Percentiles rank a stretch among this genome's conserved stretches.
These are phyloP conservation scores for Leavenworthia alabamica DNA, from an alignment of 345 rosid species.

Conservation along the genomic window DNA sequence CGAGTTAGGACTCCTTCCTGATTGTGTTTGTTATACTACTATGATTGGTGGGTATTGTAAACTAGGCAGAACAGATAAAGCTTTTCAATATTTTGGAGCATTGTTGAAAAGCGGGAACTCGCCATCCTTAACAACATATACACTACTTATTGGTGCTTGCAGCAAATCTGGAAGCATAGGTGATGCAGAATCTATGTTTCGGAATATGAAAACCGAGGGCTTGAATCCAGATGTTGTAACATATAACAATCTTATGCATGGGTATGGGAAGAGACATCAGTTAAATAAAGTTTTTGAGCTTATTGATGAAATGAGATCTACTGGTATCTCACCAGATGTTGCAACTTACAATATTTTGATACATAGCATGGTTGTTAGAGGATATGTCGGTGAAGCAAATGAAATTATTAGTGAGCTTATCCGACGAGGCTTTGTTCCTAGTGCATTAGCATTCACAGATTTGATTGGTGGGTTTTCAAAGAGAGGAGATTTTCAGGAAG, in stretches of 20 bases:
- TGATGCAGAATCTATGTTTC: conserved; percentile 34
- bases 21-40: conserved; percentile 40
- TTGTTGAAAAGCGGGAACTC: conserved; percentile 38
- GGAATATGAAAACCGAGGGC: conserved; percentile 26
- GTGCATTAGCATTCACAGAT: conserved; percentile 42
- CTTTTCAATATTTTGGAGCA: conserved; percentile 37
- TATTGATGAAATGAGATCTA: conserved; percentile 40
- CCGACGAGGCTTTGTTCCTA: conserved; percentile 37
- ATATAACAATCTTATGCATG: conserved; percentile 39
- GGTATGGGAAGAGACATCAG: conserved; percentile 40
- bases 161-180: conserved; percentile 34
- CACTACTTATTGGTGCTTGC: conserved; percentile 37
- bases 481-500: conserved; percentile 42
- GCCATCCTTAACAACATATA: conserved; percentile 37
- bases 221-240: conserved; percentile 39
- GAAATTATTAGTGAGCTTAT: conserved; percentile 39
- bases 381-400: conserved; percentile 41
- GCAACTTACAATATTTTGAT: conserved; percentile 45
- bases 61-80: conserved; percentile 28
- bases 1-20: conserved; percentile 40
- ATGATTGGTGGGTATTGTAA: conserved; percentile 42
- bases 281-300: conserved; percentile 44
- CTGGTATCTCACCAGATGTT: conserved; percentile 38
- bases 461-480: conserved; percentile 44
- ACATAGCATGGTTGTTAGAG: conserved; percentile 41